Percentiles rank a stretch among this genome's conserved stretches.
These are phyloP conservation scores for Galeopsis tetrahit DNA, from an alignment of 257 asterid genomes.

Conservation along the genomic window DNA sequence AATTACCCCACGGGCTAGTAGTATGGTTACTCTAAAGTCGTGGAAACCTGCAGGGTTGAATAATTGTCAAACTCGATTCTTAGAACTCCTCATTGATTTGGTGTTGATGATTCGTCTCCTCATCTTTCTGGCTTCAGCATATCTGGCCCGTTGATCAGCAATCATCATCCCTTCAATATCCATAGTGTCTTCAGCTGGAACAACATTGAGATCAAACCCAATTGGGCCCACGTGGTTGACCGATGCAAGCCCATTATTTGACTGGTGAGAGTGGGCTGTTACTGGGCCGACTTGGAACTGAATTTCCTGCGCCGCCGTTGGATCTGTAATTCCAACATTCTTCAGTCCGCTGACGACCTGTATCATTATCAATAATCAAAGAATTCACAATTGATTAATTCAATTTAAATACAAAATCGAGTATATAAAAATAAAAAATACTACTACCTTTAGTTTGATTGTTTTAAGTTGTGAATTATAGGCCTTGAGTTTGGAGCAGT, in stretches of 20 bases:
- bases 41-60: too few relatives aligned
- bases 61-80: slow-evolving; percentile 22
- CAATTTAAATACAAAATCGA: too few relatives aligned
- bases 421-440: too few relatives aligned
- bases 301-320: slow-evolving; percentile 26
- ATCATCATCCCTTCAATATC: neutral
- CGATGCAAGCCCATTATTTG: slow-evolving; percentile 34
- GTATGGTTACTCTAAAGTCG: too few relatives aligned
- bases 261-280: slow-evolving; percentile 21
- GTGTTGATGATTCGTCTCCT: slow-evolving; percentile 48
- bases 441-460: slow-evolving; percentile 48
- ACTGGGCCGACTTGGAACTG: slow-evolving; percentile 3
- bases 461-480: slow-evolving; percentile 45
- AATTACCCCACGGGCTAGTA: too few relatives aligned
- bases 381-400: too few relatives aligned
- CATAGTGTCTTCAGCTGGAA: slow-evolving; percentile 36
- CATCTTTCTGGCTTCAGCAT: slow-evolving; percentile 65
- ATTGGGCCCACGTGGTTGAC: slow-evolving; percentile 50
- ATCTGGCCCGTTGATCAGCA: slow-evolving; percentile 51
- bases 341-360: slow-evolving; percentile 7
- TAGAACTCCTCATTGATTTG: slow-evolving; percentile 29
- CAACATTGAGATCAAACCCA: slow-evolving; percentile 46
- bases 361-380: too few relatives aligned
- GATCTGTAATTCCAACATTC: slow-evolving; percentile 32
- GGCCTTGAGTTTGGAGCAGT: slow-evolving; percentile 36